These are phyloP conservation scores for Kazachstania viticola DNA, from an alignment of 805 yeast genomes.

Conservation along the genomic window DNA sequence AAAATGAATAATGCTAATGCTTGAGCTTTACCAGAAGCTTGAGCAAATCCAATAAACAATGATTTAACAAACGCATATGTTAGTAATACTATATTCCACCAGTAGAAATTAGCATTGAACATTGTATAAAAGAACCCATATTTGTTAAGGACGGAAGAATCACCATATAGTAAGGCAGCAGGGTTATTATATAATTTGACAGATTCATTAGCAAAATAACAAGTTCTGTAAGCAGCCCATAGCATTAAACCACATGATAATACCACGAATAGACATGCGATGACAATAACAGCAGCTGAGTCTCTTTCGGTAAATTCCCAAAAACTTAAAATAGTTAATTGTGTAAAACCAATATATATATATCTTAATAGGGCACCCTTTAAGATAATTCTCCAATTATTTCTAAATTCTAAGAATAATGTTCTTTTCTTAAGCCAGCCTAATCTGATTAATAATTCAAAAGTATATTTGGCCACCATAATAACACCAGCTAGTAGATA, in stretches of 20 bases:
- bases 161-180: conserved; percentile 79
- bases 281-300: conserved; percentile 78
- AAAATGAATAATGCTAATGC: conserved; percentile 64
- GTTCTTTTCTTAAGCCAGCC: conserved; percentile 41
- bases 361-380: conserved; percentile 76
- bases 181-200: conserved; percentile 57
- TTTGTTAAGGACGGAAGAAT: conserved; percentile 55
- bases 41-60: conserved; percentile 67
- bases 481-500: conserved; percentile 56
- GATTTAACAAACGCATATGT: conserved; percentile 54
- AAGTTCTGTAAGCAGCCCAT: conserved; percentile 57
- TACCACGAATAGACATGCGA: conserved; percentile 62
- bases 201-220: conserved; percentile 51
- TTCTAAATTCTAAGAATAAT: conserved; percentile 36
- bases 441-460: conserved; percentile 36
- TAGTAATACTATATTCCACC: conserved; percentile 66
- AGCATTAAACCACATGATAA: conserved; percentile 48
- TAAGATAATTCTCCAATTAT: conserved; percentile 45
- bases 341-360: conserved; percentile 76
- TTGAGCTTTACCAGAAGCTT: conserved; percentile 71
- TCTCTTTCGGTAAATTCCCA: conserved; percentile 81
- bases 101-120: conserved; percentile 71
- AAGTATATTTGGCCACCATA: conserved; percentile 38
- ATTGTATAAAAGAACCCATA: conserved; percentile 86
- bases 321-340: conserved; percentile 61